These are phyloP conservation scores for Globisporangium apiculatum DNA, from an alignment of 352 stramenopile species.

Conservation along the genomic window DNA sequence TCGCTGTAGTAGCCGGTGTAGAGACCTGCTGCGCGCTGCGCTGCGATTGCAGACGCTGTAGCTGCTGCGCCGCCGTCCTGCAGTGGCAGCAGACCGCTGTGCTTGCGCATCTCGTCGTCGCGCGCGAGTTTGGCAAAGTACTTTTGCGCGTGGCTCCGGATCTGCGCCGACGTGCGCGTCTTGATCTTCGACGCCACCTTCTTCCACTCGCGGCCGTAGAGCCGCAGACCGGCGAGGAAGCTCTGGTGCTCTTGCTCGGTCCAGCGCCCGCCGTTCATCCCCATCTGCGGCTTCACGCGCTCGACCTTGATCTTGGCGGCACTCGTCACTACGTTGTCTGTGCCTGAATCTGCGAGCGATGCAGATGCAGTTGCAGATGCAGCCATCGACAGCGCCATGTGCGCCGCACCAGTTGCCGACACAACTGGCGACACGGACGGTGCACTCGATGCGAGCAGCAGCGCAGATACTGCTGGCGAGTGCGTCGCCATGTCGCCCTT, in stretches of 20 bases:
- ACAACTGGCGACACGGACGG: conserved; percentile 11
- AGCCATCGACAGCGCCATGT: conserved; percentile 16
- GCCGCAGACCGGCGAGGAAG: conserved; percentile 90
- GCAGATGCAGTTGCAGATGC: not conserved
- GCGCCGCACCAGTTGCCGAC: conserved; percentile 17
- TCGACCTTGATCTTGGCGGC: conserved; percentile 19
- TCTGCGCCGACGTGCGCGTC: conserved; percentile 81
- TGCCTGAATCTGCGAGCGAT: too few relatives aligned
- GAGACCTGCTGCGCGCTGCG: not conserved
- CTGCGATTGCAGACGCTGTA: conserved; percentile 21
- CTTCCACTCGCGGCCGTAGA: conserved; percentile 97
- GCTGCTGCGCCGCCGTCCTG: conserved; percentile 17
- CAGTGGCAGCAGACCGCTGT: conserved; percentile 19
- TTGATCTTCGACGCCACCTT: conserved; percentile 90
- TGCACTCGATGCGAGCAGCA: conserved; percentile 17
- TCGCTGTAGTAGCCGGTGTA: conserved; percentile 41
- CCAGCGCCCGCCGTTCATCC: conserved; percentile 91
- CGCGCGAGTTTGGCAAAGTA: conserved; percentile 84
- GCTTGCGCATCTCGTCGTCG: conserved; percentile 61
- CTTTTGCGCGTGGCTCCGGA: conserved; percentile 81
- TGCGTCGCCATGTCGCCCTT: conserved; percentile 13
- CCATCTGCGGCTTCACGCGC: conserved; percentile 41
- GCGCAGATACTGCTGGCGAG: conserved; percentile 22
- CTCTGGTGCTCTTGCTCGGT: conserved; percentile 93
- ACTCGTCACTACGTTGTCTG: not conserved